Base-by-base conservation (phyloP, 1,284 basidiomycete genomes). In the Sporisorium graminicola region DNA sequence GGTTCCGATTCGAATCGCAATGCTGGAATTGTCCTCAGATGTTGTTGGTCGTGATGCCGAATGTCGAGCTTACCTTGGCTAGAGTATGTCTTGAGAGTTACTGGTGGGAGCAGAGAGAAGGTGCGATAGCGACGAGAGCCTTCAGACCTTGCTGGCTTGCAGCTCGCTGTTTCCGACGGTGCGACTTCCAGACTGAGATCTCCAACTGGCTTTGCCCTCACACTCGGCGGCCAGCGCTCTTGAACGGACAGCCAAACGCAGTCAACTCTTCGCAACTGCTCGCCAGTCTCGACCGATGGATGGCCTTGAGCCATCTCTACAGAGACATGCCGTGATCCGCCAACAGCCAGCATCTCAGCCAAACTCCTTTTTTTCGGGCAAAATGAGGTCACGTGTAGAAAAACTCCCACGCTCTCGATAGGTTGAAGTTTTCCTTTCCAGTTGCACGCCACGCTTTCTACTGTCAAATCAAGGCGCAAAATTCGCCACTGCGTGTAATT, bases 71-170 rank as follows among this genome's bases (percentile, higher is more conserved):
- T 65, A 76, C 74, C 74, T 76, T 76, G 60, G 69, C 65, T 65
- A 63, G 58, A 72, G 68, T 76, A 65, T 76, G 65, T 71, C 67
- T 71, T 78, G 71, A 71, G 65, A 65, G 61, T 74, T 74, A 66
- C 74, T 71, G 74, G 67, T 66, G 67, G 63, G 64, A 65, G 64
- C 59, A 67, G 51, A 74, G 63, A 59, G 59, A 66, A 77, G 74
- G 53, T 40, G 60, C 33, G 70, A 64, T 68, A 47, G 63, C 64
- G 71, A 57, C 67, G 75, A 71, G 55, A 57, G 57, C n/a, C 59
- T 66, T 72, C 59, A 59, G 59, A 52, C 49, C 65, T 65, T 62
- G 20, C 20, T 58, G 29, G 42, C 46, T 43, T 27, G 46, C 53
- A 31, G 58, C 27, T n/a, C n/a, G 54, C 58, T 20, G 27, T 5